A percentile compares a stretch with the other conserved stretches of the same genome.
phyloP scores from a whole-genome alignment of 352 stramenopile species.

The Pilasporangium apinafurcum region DNA sequence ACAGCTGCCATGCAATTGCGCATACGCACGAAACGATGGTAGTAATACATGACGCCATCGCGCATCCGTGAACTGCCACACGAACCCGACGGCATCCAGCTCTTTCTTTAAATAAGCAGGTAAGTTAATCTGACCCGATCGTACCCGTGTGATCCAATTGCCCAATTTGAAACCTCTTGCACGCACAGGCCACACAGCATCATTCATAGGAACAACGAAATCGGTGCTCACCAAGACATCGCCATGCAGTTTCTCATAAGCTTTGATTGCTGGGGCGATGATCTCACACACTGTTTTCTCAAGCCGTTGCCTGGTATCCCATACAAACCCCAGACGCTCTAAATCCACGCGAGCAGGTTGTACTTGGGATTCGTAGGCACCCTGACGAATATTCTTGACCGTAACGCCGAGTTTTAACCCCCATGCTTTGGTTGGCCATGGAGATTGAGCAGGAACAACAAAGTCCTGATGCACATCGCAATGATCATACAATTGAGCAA shows the following conservation, averaged over 20 bases:
- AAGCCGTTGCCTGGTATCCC: constrained; percentile 70
- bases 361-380: constrained; percentile 78
- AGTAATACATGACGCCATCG: constrained; percentile 59
- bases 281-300: constrained; percentile 44
- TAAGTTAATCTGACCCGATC: constrained; percentile 35
- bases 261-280: constrained; percentile 50
- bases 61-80: constrained; percentile 70
- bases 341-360: constrained; percentile 63
- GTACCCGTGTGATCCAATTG: constrained; percentile 66
- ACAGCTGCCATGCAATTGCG: constrained; percentile 46
- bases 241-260: constrained; percentile 38
- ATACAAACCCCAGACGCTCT: constrained; percentile 89
- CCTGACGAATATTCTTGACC: constrained; percentile 89
- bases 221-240: constrained; percentile 49
- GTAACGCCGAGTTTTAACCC: constrained; percentile 85
- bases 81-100: constrained; percentile 57
- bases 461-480: constrained; percentile 91
- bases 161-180: constrained; percentile 59
- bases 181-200: constrained; percentile 40
- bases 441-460: constrained; percentile 62
- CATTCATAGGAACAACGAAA: constrained; percentile 63
- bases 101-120: constrained; percentile 29
- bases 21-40: constrained; percentile 60
- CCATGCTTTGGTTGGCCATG: constrained; percentile 82
- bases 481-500: constrained; percentile 82